Evolutionary conservation across 1,284 basidiomycete species (phyloP).

Genomic region (Sporisorium sorghi): DNA sequence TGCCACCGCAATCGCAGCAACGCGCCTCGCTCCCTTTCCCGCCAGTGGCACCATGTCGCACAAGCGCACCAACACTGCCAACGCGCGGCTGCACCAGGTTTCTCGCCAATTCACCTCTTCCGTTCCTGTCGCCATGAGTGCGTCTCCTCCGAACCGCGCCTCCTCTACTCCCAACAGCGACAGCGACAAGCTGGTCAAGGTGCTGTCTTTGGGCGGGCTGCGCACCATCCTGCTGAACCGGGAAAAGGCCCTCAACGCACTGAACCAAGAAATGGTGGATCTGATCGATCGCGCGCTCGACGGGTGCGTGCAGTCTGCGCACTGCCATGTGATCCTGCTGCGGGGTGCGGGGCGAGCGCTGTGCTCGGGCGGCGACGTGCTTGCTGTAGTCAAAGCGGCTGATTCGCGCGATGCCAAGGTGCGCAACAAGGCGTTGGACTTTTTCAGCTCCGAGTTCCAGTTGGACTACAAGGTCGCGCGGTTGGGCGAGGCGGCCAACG

Average conservation of each 20-base stretch:
- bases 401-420: constrained; percentile 45
- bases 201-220: constrained; percentile 51
- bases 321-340: constrained; percentile 59
- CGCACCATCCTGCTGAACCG: constrained; percentile 85
- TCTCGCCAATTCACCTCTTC: constrained; percentile 39
- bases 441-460: constrained; percentile 94
- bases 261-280: constrained; percentile 85
- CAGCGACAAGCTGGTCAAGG: constrained; percentile 48
- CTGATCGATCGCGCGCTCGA: constrained; percentile 79
- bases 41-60: constrained; percentile 17
- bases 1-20: constrained; percentile 2
- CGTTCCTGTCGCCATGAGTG: constrained; percentile 15
- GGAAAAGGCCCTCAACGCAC: constrained; percentile 84
- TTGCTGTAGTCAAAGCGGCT: constrained; percentile 71
- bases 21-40: background rate
- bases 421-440: constrained; percentile 77
- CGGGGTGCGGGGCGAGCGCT: constrained; percentile 81
- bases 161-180: background rate
- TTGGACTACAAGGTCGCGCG: constrained; percentile 86
- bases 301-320: constrained; percentile 71
- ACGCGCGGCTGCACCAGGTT: constrained; percentile 36
- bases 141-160: constrained; percentile 17
- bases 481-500: constrained; percentile 46
- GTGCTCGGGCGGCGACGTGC: constrained; percentile 95
- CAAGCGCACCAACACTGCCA: constrained; percentile 31